Evolutionary conservation across 208 protist species (phyloP).

Genomic region (Wallacemonas rigidus): DNA sequence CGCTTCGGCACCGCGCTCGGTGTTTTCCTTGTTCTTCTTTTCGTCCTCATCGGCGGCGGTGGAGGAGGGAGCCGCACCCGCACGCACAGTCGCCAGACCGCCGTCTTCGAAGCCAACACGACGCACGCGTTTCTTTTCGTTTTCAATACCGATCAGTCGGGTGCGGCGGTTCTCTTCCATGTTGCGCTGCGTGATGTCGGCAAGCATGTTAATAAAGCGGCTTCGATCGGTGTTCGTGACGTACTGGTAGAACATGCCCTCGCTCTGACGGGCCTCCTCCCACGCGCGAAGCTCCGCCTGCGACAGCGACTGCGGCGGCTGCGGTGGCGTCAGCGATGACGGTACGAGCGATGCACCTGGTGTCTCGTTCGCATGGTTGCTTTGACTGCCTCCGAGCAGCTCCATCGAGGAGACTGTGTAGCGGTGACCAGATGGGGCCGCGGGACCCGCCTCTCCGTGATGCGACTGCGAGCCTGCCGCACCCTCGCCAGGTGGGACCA

Average conservation of each 20-base stretch:
- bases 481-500: neutral
- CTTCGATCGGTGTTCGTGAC: conserved; percentile 58
- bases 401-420: conserved; percentile 15
- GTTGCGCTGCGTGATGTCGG: conserved; percentile 65
- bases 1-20: neutral
- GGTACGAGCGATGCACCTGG: neutral
- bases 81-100: neutral
- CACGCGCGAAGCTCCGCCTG: conserved; percentile 29
- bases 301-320: conserved; percentile 24
- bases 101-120: conserved; percentile 57
- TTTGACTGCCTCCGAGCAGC: conserved; percentile 18
- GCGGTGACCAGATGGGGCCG: neutral
- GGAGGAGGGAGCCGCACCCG: neutral
- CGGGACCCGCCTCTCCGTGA: neutral
- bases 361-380: conserved; percentile 4
- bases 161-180: conserved; percentile 47
- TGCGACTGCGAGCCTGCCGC: conserved; percentile 11
- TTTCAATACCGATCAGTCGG: conserved; percentile 62
- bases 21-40: neutral
- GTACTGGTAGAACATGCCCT: conserved; percentile 63
- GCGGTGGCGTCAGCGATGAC: conserved; percentile 31
- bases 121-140: conserved; percentile 58
- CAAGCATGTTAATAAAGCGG: conserved; percentile 56
- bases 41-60: conserved; percentile 4
- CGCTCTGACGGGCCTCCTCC: conserved; percentile 38